phyloP scores from a whole-genome alignment of 352 stramenopile species.

The Aphanomyces cochlioides region DNA sequence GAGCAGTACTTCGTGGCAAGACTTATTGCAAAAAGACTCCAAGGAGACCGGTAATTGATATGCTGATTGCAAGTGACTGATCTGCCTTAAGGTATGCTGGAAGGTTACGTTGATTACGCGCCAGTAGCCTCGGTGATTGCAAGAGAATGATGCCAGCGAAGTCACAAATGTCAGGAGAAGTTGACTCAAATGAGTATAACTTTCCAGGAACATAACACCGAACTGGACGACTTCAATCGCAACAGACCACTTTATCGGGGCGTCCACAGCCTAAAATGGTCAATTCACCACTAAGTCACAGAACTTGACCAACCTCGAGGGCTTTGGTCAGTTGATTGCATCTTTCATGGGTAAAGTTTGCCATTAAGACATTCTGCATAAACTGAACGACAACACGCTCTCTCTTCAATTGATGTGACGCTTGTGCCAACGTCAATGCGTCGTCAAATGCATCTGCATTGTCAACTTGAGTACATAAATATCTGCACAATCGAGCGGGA shows the following conservation, averaged over 20 bases:
- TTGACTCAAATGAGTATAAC: not conserved
- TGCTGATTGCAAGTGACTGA: not conserved
- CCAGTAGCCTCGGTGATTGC: slow-evolving; percentile 4
- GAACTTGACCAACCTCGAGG: slow-evolving; percentile 9
- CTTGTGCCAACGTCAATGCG: slow-evolving; percentile 16
- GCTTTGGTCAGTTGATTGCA: not conserved
- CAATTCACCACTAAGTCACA: not conserved
- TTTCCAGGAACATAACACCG: slow-evolving; percentile 13
- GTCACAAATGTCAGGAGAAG: slow-evolving; percentile 1
- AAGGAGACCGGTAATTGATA: slow-evolving; percentile 12
- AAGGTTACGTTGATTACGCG: slow-evolving; percentile 7
- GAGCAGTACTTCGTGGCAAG: slow-evolving; percentile 4
- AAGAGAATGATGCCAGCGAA: not conserved
- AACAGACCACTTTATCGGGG: slow-evolving; percentile 1
- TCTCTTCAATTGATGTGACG: slow-evolving; percentile 14
- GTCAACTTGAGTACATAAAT: slow-evolving; percentile 25
- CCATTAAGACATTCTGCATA: slow-evolving; percentile 14
- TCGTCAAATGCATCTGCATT: slow-evolving; percentile 12
- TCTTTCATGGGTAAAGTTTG: not conserved
- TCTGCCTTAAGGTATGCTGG: not conserved
- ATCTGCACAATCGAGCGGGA: slow-evolving; percentile 20
- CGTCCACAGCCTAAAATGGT: not conserved
- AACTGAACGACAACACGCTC: slow-evolving; percentile 10
- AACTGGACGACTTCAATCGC: slow-evolving; percentile 23
- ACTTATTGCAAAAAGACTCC: not conserved